These are phyloP conservation scores for Aurifilum marmelostoma DNA, from an alignment of 2,329 filamentous ascomycete genomes.

Conservation along the genomic window DNA sequence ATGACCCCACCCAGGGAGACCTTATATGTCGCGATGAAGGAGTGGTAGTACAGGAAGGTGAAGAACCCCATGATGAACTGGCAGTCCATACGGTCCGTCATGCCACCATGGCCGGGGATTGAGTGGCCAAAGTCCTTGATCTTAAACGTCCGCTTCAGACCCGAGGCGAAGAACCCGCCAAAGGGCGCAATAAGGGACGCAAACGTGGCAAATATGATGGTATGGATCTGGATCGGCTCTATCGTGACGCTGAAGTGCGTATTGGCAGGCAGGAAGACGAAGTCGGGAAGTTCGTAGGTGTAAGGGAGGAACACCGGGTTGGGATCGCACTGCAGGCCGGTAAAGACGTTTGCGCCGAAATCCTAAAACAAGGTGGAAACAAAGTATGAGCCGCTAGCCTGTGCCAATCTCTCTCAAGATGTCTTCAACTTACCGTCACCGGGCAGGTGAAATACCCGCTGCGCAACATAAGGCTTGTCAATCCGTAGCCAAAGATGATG, in stretches of 20 bases:
- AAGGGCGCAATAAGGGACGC: constrained; percentile 97
- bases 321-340: constrained; percentile 83
- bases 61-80: constrained; percentile 99
- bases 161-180: constrained; percentile 96
- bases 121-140: constrained; percentile 99
- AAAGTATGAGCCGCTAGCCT: not conserved
- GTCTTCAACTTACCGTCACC: constrained; percentile 66
- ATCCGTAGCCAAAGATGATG: constrained; percentile 77
- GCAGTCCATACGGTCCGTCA: constrained; percentile 99
- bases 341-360: constrained; percentile 90
- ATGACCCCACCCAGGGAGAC: constrained; percentile 84
- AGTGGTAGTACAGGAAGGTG: constrained; percentile 97
- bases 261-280: constrained; percentile 69
- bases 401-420: not conserved
- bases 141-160: constrained; percentile 97
- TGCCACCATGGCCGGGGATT: constrained; percentile 95
- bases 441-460: constrained; percentile 99
- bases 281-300: constrained; percentile 72
- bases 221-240: constrained; percentile 91
- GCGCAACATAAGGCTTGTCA: constrained; percentile 83
- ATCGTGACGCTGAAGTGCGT: constrained; percentile 69
- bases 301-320: constrained; percentile 90
- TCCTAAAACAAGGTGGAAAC: constrained; percentile 52
- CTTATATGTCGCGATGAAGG: constrained; percentile 90
- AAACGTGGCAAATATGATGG: constrained; percentile 87